These are phyloP conservation scores for Vigna hirtella DNA, from an alignment of 306 rosid genomes.

Conservation along the genomic window DNA sequence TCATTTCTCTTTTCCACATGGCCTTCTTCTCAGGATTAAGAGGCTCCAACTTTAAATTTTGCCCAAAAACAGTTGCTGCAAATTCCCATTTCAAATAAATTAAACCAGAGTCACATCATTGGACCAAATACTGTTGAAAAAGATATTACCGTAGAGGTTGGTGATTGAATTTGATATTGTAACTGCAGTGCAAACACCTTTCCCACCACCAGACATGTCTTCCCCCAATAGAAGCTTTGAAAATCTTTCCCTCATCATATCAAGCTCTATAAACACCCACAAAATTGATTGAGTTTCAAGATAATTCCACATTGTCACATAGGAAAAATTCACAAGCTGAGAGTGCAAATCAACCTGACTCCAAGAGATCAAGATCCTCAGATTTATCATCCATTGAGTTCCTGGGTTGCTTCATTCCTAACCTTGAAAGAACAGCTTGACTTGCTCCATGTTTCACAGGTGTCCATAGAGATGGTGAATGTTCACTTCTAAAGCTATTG, in stretches of 20 bases:
- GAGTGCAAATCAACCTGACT: slow-evolving; percentile 61
- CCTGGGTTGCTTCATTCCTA: slow-evolving; percentile 59
- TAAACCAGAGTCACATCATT: slow-evolving; percentile 2
- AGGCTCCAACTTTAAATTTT: slow-evolving; percentile 84
- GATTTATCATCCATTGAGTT: slow-evolving; percentile 48
- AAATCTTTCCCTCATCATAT: slow-evolving; percentile 87
- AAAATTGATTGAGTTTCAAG: slow-evolving; percentile 30
- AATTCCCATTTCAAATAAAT: slow-evolving; percentile 29
- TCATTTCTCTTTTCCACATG: slow-evolving; percentile 97
- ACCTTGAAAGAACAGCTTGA: slow-evolving; percentile 56
- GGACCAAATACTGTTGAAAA: background rate
- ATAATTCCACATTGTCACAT: background rate
- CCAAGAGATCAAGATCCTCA: slow-evolving; percentile 64
- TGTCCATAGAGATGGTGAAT: slow-evolving; percentile 66
- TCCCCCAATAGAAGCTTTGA: slow-evolving; percentile 92
- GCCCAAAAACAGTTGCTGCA: slow-evolving; percentile 92
- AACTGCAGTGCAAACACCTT: slow-evolving; percentile 95
- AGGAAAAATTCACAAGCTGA: background rate
- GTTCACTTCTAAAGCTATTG: slow-evolving; percentile 62
- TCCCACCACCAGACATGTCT: slow-evolving; percentile 98
- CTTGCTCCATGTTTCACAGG: slow-evolving; percentile 48
- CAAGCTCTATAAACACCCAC: slow-evolving; percentile 62
- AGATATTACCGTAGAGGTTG: slow-evolving; percentile 83
- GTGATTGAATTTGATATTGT: slow-evolving; percentile 92
- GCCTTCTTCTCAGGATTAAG: slow-evolving; percentile 85